These are phyloP conservation scores for Coemansia sp. DNA, from an alignment of 192 early-diverging fungal species.

Conservation along the genomic window DNA sequence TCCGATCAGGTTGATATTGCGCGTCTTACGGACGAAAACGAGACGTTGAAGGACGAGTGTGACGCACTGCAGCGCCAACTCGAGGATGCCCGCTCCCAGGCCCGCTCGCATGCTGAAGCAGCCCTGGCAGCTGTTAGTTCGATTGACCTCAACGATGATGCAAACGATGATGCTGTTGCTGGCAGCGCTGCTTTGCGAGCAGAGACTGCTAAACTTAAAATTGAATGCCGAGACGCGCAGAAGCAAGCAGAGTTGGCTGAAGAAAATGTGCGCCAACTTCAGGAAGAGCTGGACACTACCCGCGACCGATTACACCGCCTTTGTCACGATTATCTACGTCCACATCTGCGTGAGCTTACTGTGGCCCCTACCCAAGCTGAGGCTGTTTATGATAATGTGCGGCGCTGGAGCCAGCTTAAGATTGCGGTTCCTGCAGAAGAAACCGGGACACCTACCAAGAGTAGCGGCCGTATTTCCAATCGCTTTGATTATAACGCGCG, in stretches of 20 bases:
- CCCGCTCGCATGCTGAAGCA: conserved; percentile 15
- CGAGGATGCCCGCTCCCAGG: conserved; percentile 17
- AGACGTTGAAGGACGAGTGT: conserved; percentile 35
- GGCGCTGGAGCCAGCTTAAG: conserved; percentile 47
- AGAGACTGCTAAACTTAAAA: conserved; percentile 28
- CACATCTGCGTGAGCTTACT: conserved; percentile 35
- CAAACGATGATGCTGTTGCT: conserved; percentile 4
- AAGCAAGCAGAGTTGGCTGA: conserved; percentile 12
- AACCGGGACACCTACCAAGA: conserved; percentile 20
- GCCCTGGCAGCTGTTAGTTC: conserved; percentile 22
- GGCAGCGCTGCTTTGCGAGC: conserved; percentile 27
- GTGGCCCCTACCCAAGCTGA: conserved; percentile 35
- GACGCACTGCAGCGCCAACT: conserved; percentile 31
- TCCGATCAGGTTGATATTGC: conserved; percentile 23
- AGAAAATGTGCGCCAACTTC: conserved; percentile 8
- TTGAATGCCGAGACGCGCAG: conserved; percentile 24
- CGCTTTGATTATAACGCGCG: neutral
- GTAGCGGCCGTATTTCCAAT: neutral
- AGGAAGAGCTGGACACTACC: conserved; percentile 14
- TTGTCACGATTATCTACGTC: conserved; percentile 36
- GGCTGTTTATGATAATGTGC: conserved; percentile 24
- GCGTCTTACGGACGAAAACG: conserved; percentile 26
- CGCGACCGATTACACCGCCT: conserved; percentile 18
- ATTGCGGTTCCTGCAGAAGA: conserved; percentile 27
- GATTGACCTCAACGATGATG: conserved; percentile 11